A percentile compares a stretch with the other conserved stretches of the same genome.
Evolutionary conservation across 2,329 filamentous ascomycete genomes (phyloP).

Genomic region (Xylariaceae sp.): DNA sequence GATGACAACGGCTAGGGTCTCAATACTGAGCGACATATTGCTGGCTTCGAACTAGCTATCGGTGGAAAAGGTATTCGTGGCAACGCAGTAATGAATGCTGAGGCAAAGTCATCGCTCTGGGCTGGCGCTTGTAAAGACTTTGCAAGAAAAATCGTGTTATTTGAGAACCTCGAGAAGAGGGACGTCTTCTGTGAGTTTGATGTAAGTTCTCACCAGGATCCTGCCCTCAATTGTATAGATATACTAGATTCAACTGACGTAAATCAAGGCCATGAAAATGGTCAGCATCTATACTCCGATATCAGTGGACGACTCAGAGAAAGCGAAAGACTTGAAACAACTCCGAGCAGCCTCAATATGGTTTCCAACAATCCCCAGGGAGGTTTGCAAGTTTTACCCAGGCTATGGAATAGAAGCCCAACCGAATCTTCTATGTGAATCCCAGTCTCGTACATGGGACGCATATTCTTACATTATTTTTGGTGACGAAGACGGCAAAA

Average conservation of each 20-base stretch:
- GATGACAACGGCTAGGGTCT: neutral
- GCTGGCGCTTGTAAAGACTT: neutral
- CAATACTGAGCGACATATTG: neutral
- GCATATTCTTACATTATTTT: neutral
- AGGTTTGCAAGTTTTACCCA: neutral
- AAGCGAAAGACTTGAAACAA: neutral
- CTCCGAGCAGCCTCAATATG: neutral
- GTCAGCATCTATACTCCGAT: neutral
- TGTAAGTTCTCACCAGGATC: neutral
- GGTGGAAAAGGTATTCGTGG: neutral
- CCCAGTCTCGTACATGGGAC: neutral
- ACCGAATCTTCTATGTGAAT: no score
- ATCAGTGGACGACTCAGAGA: neutral
- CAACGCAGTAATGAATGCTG: neutral
- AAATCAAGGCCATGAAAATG: neutral
- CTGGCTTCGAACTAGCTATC: neutral
- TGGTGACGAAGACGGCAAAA: neutral
- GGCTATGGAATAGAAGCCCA: neutral
- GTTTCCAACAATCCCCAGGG: neutral
- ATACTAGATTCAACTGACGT: neutral
- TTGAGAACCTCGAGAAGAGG: neutral
- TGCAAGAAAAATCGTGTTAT: neutral
- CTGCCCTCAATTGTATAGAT: neutral
- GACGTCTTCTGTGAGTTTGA: neutral
- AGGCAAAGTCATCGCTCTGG: neutral